phyloP scores from a whole-genome alignment of 1,284 basidiomycete genomes.

The Leccinum huronense region DNA sequence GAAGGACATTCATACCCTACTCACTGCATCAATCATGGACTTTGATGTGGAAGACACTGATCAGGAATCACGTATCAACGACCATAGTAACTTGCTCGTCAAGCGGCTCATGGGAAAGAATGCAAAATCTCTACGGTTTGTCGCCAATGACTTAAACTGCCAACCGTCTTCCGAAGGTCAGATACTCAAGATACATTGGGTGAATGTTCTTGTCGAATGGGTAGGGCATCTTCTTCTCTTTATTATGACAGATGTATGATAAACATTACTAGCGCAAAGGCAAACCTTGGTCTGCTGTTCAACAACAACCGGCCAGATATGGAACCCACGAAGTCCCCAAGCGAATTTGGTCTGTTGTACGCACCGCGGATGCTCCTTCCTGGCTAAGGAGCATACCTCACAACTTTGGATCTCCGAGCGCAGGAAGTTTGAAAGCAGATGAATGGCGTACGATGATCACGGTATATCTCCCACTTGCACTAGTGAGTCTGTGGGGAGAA shows the following conservation, averaged over 20 bases:
- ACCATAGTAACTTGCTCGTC: background rate
- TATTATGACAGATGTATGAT: background rate
- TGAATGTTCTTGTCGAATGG: constrained; percentile 6
- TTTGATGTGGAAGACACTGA: background rate
- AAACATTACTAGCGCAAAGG: background rate
- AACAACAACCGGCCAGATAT: constrained; percentile 1
- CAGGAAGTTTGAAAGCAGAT: constrained; percentile 8
- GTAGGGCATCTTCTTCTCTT: background rate
- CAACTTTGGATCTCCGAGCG: constrained; percentile 6
- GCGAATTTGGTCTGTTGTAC: constrained; percentile 1
- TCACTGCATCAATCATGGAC: background rate
- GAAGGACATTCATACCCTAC: constrained; percentile 6
- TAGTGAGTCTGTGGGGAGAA: constrained; percentile 11
- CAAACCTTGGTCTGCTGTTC: constrained; percentile 5
- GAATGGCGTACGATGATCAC: constrained; percentile 10
- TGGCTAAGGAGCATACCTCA: constrained; percentile 7
- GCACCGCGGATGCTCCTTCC: background rate
- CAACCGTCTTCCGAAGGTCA: background rate
- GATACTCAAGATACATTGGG: constrained; percentile 5
- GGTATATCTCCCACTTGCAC: constrained; percentile 9
- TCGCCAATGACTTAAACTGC: constrained; percentile 1
- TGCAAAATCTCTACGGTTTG: constrained; percentile 3
- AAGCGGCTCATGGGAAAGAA: constrained; percentile 7
- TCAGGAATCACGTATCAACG: background rate
- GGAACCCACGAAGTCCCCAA: constrained; percentile 4